Conservation (phyloP, 345 rosid species). For the Corchorus capsularis region DNA sequence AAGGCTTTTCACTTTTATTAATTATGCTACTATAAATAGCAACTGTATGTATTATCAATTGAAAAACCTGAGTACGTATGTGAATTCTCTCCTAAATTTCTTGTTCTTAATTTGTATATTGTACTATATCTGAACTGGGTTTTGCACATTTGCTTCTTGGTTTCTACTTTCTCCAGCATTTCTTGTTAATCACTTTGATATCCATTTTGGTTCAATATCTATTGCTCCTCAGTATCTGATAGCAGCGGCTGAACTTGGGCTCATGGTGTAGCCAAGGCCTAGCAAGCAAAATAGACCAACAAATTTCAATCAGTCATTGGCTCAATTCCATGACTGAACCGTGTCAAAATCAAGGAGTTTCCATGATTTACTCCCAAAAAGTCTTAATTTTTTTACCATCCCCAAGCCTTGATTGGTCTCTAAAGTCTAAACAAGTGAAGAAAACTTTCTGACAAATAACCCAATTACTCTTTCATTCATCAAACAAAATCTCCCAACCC, state of each 20-base stretch:
- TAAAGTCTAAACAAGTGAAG: background rate
- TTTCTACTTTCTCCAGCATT: background rate
- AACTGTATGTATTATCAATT: slow-evolving; percentile 36
- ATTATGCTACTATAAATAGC: slow-evolving; percentile 22
- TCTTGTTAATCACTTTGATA: background rate
- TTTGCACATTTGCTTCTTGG: slow-evolving; percentile 6
- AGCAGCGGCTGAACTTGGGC: too few species aligned
- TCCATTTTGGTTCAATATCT: background rate
- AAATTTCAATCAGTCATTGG: background rate
- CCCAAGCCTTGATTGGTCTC: background rate
- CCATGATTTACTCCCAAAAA: background rate
- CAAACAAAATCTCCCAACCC: background rate
- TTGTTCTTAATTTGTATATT: slow-evolving; percentile 41
- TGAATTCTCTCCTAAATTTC: slow-evolving; percentile 29
- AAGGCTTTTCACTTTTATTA: background rate
- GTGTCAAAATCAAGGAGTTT: background rate
- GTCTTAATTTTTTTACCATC: background rate
- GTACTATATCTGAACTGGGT: slow-evolving; percentile 20
- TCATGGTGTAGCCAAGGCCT: too few species aligned
- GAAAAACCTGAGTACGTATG: slow-evolving; percentile 21
- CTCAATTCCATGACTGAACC: background rate
- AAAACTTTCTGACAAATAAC: background rate
- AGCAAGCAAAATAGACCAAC: background rate
- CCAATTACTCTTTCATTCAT: background rate
- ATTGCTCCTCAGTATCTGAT: too few species aligned